Base-by-base conservation (phyloP, 805 yeast species). In the Candida vartiovaarae region DNA sequence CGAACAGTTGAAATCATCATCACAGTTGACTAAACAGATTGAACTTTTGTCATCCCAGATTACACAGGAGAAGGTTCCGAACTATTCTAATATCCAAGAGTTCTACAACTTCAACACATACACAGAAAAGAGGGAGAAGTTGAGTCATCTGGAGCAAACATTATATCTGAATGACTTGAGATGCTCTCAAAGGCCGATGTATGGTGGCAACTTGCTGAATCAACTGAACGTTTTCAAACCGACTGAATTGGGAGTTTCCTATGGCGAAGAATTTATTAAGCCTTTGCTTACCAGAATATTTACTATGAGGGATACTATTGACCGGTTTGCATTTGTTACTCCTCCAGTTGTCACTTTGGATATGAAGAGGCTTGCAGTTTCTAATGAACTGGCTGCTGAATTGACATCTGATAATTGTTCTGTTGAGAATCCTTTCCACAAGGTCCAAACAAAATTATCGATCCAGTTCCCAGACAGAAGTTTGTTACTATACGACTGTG, bases 391-490 rank as follows among this genome's bases (percentile, higher is more conserved):
- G 11, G 23, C 40, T 54, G 38, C 50, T n/a, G 59, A 61, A 30
- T 35, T 68, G 8, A 35, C 50, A 5, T 42, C 73, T 53, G 57
- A 55, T 45, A 45, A 62, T 34, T 53, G 59, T 55, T 23, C 39
- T 38, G 45, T 54, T 50, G 65, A 51, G 28, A 72, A 70, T 61
- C 85, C 79, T 10, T 82, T 88, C 66, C 96, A 88, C 59, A 80
- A 82, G 47, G 66, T 91, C 2, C 97, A 91, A 62, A 84, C 88
- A 11, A 85, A 88, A 54, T 66, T 88, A 38, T 82, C 96, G 0
- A 87, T 93, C 54, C 96, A 95, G 15, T 95, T 93, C 62, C 99
- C 99, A 0, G 99, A 93, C 60, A 93, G 90, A 61, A 81, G 93
- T 10, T 67, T 93, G 46, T 64, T 93, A 44, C 95, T 93, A 60